These are phyloP conservation scores for Pilasporangium apinafurcum DNA, from an alignment of 352 stramenopile species.

Conservation along the genomic window DNA sequence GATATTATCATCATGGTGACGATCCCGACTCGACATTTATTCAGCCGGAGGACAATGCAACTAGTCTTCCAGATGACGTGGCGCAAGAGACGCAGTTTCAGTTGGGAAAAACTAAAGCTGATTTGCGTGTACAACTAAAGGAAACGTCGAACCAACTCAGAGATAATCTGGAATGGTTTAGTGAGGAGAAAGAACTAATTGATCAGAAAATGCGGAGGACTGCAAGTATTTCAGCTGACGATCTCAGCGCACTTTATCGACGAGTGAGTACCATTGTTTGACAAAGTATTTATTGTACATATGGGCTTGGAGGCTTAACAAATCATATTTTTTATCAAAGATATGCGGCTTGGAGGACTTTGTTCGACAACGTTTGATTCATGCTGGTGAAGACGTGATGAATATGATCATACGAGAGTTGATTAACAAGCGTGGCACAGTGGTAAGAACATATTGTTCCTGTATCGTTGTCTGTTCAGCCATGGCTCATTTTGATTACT, in stretches of 20 bases:
- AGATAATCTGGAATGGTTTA: slow-evolving; percentile 26
- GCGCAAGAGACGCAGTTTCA: slow-evolving; percentile 47
- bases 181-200: slow-evolving; percentile 8
- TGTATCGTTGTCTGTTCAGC: neutral
- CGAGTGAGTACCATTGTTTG: no score
- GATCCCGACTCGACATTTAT: slow-evolving; percentile 71
- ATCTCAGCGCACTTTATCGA: slow-evolving; percentile 9
- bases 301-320: no score
- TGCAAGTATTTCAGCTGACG: slow-evolving; percentile 3
- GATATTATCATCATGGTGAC: slow-evolving; percentile 50
- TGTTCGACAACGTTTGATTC: slow-evolving; percentile 42
- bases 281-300: neutral
- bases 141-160: slow-evolving; percentile 23
- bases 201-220: slow-evolving; percentile 7
- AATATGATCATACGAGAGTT: slow-evolving; percentile 48
- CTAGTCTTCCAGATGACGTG: slow-evolving; percentile 72
- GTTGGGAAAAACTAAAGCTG: slow-evolving; percentile 28
- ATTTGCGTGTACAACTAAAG: slow-evolving; percentile 25
- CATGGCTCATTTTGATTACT: neutral
- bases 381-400: slow-evolving; percentile 67
- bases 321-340: no score
- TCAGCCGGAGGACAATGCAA: slow-evolving; percentile 75
- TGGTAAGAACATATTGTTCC: slow-evolving; percentile 19
- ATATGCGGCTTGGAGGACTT: slow-evolving; percentile 10
- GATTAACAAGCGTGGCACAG: slow-evolving; percentile 20